These are phyloP conservation scores for Fraxinus greggii DNA, from an alignment of 305 asterid species.

Conservation along the genomic window DNA sequence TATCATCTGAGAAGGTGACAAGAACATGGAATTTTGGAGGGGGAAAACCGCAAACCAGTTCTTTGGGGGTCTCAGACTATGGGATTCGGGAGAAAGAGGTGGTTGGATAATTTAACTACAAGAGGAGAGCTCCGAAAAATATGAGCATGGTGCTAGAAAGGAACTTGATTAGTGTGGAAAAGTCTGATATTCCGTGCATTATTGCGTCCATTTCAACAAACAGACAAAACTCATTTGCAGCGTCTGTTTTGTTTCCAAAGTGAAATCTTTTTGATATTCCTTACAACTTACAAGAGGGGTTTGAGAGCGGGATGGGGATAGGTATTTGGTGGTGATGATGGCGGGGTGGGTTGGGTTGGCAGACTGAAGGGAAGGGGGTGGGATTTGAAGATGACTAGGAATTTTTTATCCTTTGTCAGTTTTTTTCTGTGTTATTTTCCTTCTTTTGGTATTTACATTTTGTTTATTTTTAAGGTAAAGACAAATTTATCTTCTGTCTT, in stretches of 20 bases:
- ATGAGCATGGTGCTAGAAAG: constrained; percentile 50
- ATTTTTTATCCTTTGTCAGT: background rate
- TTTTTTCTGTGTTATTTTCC: background rate
- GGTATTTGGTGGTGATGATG: background rate
- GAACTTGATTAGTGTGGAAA: constrained; percentile 78
- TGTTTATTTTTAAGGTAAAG: background rate
- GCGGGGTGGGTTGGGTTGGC: background rate
- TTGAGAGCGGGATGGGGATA: background rate
- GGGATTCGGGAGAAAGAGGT: constrained; percentile 63
- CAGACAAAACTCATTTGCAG: constrained; percentile 80
- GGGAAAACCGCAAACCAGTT: background rate
- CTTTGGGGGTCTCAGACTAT: background rate
- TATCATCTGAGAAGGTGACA: background rate
- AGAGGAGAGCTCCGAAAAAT: constrained; percentile 71
- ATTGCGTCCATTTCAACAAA: constrained; percentile 67
- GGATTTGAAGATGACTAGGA: background rate
- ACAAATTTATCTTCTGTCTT: background rate
- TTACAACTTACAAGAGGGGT: constrained; percentile 45
- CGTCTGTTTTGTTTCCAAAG: constrained; percentile 67
- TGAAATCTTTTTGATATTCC: constrained; percentile 84
- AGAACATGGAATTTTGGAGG: background rate
- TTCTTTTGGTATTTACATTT: background rate
- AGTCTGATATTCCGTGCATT: constrained; percentile 52
- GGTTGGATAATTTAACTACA: constrained; percentile 78
- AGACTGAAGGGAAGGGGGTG: background rate